Evolutionary conservation across 164 flowering plant genomes (phyloP).

Genomic region (Berberis thunbergii): DNA sequence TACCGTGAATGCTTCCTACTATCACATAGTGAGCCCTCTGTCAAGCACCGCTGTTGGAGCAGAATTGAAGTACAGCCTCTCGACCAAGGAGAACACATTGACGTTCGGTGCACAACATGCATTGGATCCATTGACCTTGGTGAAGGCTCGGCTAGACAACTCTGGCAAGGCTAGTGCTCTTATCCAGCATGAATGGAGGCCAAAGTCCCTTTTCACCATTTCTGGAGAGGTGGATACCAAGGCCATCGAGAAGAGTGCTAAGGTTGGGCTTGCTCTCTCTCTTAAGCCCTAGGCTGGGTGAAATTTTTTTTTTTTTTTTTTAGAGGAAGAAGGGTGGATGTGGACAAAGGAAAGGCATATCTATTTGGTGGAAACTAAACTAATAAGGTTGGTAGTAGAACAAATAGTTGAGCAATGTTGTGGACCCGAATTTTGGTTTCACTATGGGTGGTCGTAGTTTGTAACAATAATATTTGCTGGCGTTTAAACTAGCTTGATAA

Average conservation of each 20-base stretch:
- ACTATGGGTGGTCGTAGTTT: too few relatives aligned
- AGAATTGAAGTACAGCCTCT: conserved; percentile 38
- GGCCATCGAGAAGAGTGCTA: conserved; percentile 49
- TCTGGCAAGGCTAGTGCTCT: conserved; percentile 42
- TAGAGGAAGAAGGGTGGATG: too few relatives aligned
- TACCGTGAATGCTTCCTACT: conserved; percentile 40
- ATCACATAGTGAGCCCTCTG: conserved; percentile 35
- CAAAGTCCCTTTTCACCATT: conserved; percentile 46
- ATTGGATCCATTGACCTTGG: conserved; percentile 43
- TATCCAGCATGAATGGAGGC: conserved; percentile 60
- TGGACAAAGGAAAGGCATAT: too few relatives aligned
- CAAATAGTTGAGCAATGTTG: too few relatives aligned
- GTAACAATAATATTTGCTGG: too few relatives aligned
- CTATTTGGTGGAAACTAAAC: too few relatives aligned
- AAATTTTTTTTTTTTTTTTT: too few relatives aligned
- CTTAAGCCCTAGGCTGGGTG: conserved; percentile 27
- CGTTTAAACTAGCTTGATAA: too few relatives aligned
- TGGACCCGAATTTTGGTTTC: too few relatives aligned
- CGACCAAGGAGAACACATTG: conserved; percentile 36
- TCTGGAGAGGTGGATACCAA: conserved; percentile 54
- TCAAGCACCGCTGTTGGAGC: conserved; percentile 52
- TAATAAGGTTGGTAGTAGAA: too few relatives aligned
- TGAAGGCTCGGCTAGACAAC: conserved; percentile 57
- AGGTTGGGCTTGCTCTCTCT: conserved; percentile 48
- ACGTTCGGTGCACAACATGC: conserved; percentile 48